Base-by-base conservation (phyloP, 192 early-diverging fungal species). In the Backusella parvicylindrica region DNA sequence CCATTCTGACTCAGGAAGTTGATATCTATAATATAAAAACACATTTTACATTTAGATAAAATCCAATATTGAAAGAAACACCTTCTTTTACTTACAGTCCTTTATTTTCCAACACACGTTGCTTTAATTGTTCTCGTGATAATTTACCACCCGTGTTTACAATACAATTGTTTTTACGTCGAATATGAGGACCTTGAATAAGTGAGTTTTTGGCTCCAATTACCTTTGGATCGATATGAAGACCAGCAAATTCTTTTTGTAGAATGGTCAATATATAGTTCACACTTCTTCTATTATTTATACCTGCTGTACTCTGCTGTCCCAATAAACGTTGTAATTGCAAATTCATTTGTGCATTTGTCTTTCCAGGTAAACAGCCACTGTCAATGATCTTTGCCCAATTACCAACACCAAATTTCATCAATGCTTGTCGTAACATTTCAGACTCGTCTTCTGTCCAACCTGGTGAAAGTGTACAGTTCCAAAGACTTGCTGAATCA, bases 261-360 rank as follows among this genome's bases (percentile, higher is more conserved):
- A n/a, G n/a, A n/a, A n/a, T n/a, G n/a, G n/a, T n/a, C n/a, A n/a
- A n/a, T n/a, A n/a, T n/a, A n/a, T n/a, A n/a, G n/a, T n/a, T n/a
- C n/a, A n/a, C n/a, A n/a, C n/a, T n/a, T n/a, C n/a, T n/a, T n/a
- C n/a, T n/a, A n/a, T n/a, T 4, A 7, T 31, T 13, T 49, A 64
- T 89, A 93, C 91, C 91, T 70, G 93, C 96, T 6, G 95, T 97
- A 83, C 93, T 95, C 77, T 98, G 97, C 78, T 98, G 96, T 0
- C 97, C 97, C 1, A 98, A 88, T 88, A 98, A 89, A 36, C 97
- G 86, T 79, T 98, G 97, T 21, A 93, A 90, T 75, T 98, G 97
- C 41, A 98, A 79, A 84, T 98, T 98, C 92, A 97, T 94, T 83
- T 98, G 97, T 8, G 97, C 95, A 71, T 95, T 97, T n/a, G 95